Base-by-base conservation (phyloP, 2,329 filamentous ascomycete species). In the Aspergillus sp. region DNA sequence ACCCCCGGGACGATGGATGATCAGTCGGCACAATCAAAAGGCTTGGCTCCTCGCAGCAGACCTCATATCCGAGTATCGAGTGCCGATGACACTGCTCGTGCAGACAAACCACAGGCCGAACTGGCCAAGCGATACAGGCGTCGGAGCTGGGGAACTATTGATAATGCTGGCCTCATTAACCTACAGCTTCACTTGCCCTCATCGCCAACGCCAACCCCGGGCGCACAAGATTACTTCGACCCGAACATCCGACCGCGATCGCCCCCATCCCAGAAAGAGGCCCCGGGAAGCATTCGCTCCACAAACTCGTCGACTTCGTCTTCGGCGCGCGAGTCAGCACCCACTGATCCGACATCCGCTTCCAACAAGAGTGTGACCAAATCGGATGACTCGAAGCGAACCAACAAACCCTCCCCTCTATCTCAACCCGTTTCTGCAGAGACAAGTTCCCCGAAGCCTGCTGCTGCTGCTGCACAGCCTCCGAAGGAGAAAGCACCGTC, bases 121-220 rank as follows among this genome's bases (percentile, higher is more conserved):
- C 77, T 85, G 31, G 79, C 83, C 7, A 89, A 86, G 67, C 79
- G 88, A 60, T 86, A 90, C 67, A 79, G 90, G 56, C 82, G 90
- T 60, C 82, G 90, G 53, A 96, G 90, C 68, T 79, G 94, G 70
- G 88, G 88, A 52, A 85, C 81, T 44, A 69, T 85, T 47, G 74
- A 78, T 52, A 67, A 66, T 35, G 60, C 65, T 41, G 61, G 64
- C 45, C 56, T 70, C 44, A 60, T 62, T 28, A 64, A 61, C 40
- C 47, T 66, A 32, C 60, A 60, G 47, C 62, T 60, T 42, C 58
- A 58, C 50, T 49, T 56, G 47, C 66, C 65, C 2, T 53, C 60
- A 7, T 53, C 57, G 3, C 47, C 60, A 50, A 43, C 63, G 48
- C 53, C 55, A 6, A 53, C 60, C 37, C 56, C 66, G 10, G 58